Evolutionary conservation across 2,329 filamentous ascomycete genomes (phyloP), one percentile per base, ranked within the genome.

Genomic region (Pseudocercospora cruenta): DNA sequence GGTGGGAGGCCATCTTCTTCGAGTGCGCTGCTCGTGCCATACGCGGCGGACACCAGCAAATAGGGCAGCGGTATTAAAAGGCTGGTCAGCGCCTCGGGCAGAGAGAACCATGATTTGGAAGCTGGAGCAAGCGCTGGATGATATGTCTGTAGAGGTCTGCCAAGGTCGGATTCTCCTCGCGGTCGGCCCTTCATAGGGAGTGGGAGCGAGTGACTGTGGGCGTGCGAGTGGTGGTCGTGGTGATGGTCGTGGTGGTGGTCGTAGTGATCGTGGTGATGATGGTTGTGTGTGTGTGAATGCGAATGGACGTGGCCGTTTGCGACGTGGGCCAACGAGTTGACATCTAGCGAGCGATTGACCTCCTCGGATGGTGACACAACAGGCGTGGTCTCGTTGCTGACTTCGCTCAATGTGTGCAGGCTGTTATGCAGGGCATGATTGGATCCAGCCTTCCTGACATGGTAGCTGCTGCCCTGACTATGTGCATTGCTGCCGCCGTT

Each of bases 21-120:
- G 31, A 73, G 67, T 24, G 64, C 66, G 9, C 66, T 65, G 26
- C 67, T 66, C n/a, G 70, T 69, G 7, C 80, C 80, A 67, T 82
- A 83, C 62, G 81, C 81, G 16, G 82, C 73, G 6, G 82, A 81
- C 6, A 81, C 81, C 60, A 85, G 76, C 61, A 84, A 69, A 64
- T 80, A 84, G 5, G 83, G 83, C 26, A 85, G 75, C 7, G 82
- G 82, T 26, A 85, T 76, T 31, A 87, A 76, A 62, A 85, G 70
- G 24, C 83, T 84, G 4, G 83, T 83, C 63, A 86, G 67, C 4
- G 82, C 75, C 72, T 87, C 84, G 26, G 80, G 77, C 16, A 83
- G 80, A 12, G 74, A 75, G 66, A 76, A 75, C 70, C 72, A 76
- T 60, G 71, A 70, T 8, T 67, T 53, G 22, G 63, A 70, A 10